These are phyloP conservation scores for Cicer pinnatifidum DNA, from an alignment of 306 rosid species.

Conservation along the genomic window DNA sequence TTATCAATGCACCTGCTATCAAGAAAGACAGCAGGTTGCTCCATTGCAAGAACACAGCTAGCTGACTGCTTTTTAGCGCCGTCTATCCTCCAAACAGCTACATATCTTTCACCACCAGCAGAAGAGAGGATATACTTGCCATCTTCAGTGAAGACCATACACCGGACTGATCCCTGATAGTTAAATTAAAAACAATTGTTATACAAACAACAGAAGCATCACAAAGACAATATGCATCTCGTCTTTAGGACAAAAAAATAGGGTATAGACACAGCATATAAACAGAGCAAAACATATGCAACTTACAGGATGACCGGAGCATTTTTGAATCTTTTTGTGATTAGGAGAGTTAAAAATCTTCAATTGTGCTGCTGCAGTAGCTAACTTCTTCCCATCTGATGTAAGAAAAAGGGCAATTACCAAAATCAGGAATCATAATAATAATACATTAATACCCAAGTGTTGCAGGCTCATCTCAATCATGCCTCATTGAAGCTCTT, in stretches of 20 bases:
- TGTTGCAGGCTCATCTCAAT: constrained; percentile 35
- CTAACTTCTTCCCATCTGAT: constrained; percentile 83
- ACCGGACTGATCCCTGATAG: constrained; percentile 81
- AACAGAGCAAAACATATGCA: constrained; percentile 30
- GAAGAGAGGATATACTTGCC: constrained; percentile 84
- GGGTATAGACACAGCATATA: background rate
- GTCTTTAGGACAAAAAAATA: constrained; percentile 26
- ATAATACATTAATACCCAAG: constrained; percentile 10
- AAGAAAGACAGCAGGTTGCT: constrained; percentile 84
- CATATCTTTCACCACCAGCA: constrained; percentile 85
- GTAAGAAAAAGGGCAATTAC: constrained; percentile 39
- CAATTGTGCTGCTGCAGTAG: constrained; percentile 87
- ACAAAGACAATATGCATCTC: constrained; percentile 26
- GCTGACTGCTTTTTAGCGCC: constrained; percentile 77
- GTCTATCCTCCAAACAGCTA: constrained; percentile 77
- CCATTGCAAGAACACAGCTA: constrained; percentile 86
- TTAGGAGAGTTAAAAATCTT: constrained; percentile 70
- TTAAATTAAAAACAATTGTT: constrained; percentile 43
- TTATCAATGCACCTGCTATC: constrained; percentile 66
- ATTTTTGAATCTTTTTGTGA: constrained; percentile 78
- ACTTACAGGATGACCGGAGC: constrained; percentile 98
- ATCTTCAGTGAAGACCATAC: constrained; percentile 85
- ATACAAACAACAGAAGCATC: constrained; percentile 30
- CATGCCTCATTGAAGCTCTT: constrained; percentile 40
- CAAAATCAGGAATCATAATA: constrained; percentile 44